phyloP scores from a whole-genome alignment of 352 stramenopile species.

The Phytophthora foliorum region DNA sequence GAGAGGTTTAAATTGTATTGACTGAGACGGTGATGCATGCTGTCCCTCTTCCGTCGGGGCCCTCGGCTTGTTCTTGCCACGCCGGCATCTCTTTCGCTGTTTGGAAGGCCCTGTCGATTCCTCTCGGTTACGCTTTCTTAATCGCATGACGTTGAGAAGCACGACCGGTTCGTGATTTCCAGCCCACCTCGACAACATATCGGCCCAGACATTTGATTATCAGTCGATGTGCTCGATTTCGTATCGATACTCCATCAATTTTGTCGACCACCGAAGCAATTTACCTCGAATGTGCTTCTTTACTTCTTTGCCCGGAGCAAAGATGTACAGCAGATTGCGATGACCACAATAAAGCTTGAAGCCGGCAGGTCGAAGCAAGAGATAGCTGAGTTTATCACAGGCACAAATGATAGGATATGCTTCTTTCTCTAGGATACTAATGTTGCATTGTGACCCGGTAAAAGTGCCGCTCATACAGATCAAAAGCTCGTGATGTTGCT shows the following conservation, averaged over 20 bases:
- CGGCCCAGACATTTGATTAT: slow-evolving; percentile 13
- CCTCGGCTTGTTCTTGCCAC: background rate
- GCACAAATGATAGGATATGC: too few species aligned
- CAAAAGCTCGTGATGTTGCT: slow-evolving; percentile 4
- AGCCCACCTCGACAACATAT: slow-evolving; percentile 21
- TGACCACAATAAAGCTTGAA: slow-evolving; percentile 8
- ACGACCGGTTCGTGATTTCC: background rate
- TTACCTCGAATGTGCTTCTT: slow-evolving; percentile 17
- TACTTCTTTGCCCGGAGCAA: slow-evolving; percentile 1
- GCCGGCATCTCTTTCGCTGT: background rate
- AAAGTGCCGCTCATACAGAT: slow-evolving; percentile 11
- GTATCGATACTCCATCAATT: slow-evolving; percentile 17
- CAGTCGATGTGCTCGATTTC: slow-evolving; percentile 16
- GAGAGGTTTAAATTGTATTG: background rate
- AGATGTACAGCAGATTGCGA: slow-evolving; percentile 13
- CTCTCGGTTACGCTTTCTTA: background rate
- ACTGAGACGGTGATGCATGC: background rate
- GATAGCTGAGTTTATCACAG: slow-evolving; percentile 9
- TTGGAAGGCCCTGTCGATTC: background rate
- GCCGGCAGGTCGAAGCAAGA: background rate
- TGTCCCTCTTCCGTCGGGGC: background rate
- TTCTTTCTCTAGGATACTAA: too few species aligned
- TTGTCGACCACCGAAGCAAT: background rate
- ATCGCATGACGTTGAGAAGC: background rate
- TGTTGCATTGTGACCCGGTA: too few species aligned